Base-by-base conservation (phyloP, 1,284 basidiomycete genomes). In the Rhizoctonia solani region DNA sequence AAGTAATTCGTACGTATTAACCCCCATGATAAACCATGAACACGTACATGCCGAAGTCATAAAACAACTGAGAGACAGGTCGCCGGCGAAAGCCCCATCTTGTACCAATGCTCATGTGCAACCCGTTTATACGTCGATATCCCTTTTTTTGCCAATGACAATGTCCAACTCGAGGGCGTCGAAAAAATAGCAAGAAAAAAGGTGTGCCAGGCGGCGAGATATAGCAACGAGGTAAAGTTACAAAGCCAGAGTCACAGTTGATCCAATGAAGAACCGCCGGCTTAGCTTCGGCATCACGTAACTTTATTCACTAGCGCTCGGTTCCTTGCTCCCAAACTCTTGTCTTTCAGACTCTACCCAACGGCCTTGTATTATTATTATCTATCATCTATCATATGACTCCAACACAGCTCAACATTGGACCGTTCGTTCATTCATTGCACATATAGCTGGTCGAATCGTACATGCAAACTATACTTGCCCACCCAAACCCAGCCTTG, bases 1-100 rank as follows among this genome's bases (percentile, higher is more conserved):
- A 4, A 19, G 49, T 39, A 63, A 34, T 47, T 50, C 34, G 29
- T 25, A 34, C 25, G 11, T 39, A 25, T 27, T 6, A 39, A 25
- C 29, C 30, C 19, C 23, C 19, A 41, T 13, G n/a, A n/a, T 32
- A 27, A 39, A 52, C 11, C 4, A 11, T 4, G 6, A 52, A 27
- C 23, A 63, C 58, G 58, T 21, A 63, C 58, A 63, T 63, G 58
- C 58, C 58, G 47, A 63, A 63, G 34, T 63, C 58, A 63, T 63
- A 63, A 27, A 63, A 63, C 14, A 63, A 34, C 46, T 63, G 58
- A 25, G 58, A 63, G 46, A 63, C 58, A 27, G 58, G 58, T 30
- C 47, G 46, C 25, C 58, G 58, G 50, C 34, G 47, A 21, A 59
- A 44, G 56, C 27, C n/a, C 56, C 56, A 59, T 59, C 19, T 34